A percentile compares a stretch with the other conserved stretches of the same genome.
Conservation (phyloP, 2,329 filamentous ascomycete species). For the Aspergillus sp. region DNA sequence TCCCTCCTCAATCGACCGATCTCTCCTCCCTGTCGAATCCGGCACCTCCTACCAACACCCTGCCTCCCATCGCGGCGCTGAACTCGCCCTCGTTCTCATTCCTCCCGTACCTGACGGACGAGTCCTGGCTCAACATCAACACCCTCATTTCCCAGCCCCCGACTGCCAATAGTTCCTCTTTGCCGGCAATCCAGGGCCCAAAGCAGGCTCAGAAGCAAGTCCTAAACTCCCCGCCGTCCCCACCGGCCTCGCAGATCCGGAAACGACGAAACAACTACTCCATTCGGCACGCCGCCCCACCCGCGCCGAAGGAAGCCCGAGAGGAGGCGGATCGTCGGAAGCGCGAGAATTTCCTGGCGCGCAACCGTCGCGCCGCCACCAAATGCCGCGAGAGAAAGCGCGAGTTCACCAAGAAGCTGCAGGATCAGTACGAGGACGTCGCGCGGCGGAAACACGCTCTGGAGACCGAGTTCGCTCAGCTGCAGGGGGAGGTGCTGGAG, state of each 20-base stretch:
- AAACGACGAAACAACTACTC: background rate
- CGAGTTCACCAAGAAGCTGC: background rate
- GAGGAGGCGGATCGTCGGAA: background rate
- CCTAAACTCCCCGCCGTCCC: too few species aligned
- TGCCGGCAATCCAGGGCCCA: too few species aligned
- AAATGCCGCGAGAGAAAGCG: background rate
- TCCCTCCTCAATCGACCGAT: too few species aligned
- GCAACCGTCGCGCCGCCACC: background rate
- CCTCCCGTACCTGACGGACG: background rate
- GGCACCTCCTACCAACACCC: too few species aligned
- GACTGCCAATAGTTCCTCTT: too few species aligned
- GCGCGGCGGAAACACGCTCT: background rate
- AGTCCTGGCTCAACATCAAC: background rate
- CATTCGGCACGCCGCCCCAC: background rate
- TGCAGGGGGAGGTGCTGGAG: too few species aligned
- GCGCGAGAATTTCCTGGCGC: background rate
- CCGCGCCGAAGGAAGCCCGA: background rate
- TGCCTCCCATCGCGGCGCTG: background rate
- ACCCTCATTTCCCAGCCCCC: background rate
- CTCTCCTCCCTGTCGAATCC: too few species aligned
- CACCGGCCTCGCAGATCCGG: background rate
- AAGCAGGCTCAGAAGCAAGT: too few species aligned
- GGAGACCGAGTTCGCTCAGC: too few species aligned
- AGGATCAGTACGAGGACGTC: background rate
- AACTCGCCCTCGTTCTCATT: background rate